Conservation (phyloP, 2,329 filamentous ascomycete species). For the Cladophialophora immunda region DNA sequence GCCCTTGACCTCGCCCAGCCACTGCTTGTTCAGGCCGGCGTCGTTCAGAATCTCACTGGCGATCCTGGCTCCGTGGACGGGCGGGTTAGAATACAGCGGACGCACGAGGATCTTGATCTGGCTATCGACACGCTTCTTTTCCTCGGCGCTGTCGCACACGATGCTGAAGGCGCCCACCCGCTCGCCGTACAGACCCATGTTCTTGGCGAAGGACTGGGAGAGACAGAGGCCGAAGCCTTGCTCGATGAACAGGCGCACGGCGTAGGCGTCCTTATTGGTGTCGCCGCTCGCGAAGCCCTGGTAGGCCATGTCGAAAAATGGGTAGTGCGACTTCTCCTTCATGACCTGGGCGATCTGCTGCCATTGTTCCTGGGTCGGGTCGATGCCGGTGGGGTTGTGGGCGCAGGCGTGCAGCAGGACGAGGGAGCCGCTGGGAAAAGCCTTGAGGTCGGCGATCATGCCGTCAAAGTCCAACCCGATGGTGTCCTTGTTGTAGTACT, state of each 20-base stretch:
- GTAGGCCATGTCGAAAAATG: constrained; percentile 99
- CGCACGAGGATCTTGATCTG: constrained; percentile 99
- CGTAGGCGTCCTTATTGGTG: constrained; percentile 91
- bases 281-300: constrained; percentile 96
- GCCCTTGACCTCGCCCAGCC: constrained; percentile 94
- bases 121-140: constrained; percentile 95
- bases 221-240: constrained; percentile 89
- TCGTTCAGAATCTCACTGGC: constrained; percentile 92
- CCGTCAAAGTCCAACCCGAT: constrained; percentile 98
- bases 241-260: constrained; percentile 90
- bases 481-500: constrained; percentile 99
- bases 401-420: constrained; percentile 96
- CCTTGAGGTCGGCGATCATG: constrained; percentile 88
- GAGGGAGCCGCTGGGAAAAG: constrained; percentile 83
- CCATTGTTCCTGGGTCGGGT: constrained; percentile 93
- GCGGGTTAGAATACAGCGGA: constrained; percentile 97
- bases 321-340: constrained; percentile 86
- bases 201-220: constrained; percentile 97
- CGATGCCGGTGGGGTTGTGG: constrained; percentile 96
- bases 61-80: constrained; percentile 93
- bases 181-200: constrained; percentile 99
- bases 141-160: constrained; percentile 81
- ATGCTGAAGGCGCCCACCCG: constrained; percentile 97
- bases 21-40: constrained; percentile 84
- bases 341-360: constrained; percentile 85